Percentiles rank a stretch among this genome's conserved stretches.
phyloP scores from a whole-genome alignment of 345 rosid genomes.

The Hypericum androsaemum region DNA sequence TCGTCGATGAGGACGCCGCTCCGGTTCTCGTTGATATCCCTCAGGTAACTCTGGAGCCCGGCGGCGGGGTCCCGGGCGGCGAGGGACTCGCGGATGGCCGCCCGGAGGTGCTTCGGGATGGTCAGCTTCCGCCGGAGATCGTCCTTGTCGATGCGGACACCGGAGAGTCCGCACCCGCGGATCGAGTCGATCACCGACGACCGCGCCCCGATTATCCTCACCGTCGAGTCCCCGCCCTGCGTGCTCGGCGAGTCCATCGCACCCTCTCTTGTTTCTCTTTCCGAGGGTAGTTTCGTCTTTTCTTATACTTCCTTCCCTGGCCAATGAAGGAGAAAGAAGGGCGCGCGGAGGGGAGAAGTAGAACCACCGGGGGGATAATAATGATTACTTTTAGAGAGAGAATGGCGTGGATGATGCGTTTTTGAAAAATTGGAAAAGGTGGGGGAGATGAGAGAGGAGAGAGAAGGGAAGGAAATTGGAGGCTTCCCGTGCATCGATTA shows the following conservation, averaged over 20 bases:
- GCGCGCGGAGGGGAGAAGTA: too few species aligned
- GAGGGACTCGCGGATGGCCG: constrained; percentile 50
- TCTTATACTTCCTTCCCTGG: too few species aligned
- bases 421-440: too few species aligned
- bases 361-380: too few species aligned
- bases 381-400: too few species aligned
- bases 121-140: constrained; percentile 43
- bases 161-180: constrained; percentile 50
- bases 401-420: too few species aligned
- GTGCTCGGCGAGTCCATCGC: constrained; percentile 44
- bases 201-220: constrained; percentile 42
- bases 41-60: constrained; percentile 16
- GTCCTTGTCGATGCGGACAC: constrained; percentile 58
- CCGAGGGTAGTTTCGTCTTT: too few species aligned
- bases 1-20: background rate
- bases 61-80: constrained; percentile 31
- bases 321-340: too few species aligned
- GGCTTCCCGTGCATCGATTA: too few species aligned
- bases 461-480: too few species aligned
- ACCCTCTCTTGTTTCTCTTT: too few species aligned
- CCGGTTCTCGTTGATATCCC: background rate
- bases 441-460: too few species aligned
- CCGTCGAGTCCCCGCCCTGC: constrained; percentile 28
- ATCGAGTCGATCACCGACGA: constrained; percentile 60
- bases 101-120: constrained; percentile 68